Percentiles rank a stretch among this genome's conserved stretches.
These are phyloP conservation scores for Micractinium conductrix DNA, from an alignment of 139 green algal genomes.

Conservation along the genomic window DNA sequence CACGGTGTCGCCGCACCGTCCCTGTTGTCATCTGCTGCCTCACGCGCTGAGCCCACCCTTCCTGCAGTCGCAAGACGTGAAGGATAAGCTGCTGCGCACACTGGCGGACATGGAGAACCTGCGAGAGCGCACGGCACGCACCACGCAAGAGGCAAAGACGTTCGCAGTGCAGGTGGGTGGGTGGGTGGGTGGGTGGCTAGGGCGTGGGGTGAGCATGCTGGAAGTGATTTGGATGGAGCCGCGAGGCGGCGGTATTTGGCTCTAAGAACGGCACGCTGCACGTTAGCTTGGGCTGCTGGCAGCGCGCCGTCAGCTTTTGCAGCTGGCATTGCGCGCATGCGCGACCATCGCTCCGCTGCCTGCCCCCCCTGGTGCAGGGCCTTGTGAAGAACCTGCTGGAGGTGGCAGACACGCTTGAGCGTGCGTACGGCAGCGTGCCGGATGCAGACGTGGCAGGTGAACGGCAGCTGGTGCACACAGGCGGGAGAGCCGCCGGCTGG, in stretches of 20 bases:
- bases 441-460: constrained; percentile 50
- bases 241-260: too few species aligned
- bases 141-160: constrained; percentile 76
- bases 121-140: constrained; percentile 71
- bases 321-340: too few species aligned
- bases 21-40: not conserved
- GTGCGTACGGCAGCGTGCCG: constrained; percentile 75
- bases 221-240: not conserved
- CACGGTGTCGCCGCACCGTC: too few species aligned
- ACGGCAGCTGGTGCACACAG: too few species aligned
- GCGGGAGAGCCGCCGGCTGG: too few species aligned
- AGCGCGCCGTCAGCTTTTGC: too few species aligned
- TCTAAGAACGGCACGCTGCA: too few species aligned
- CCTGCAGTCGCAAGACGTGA: constrained; percentile 64
- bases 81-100: constrained; percentile 78
- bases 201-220: not conserved
- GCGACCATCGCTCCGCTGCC: not conserved
- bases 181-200: constrained; percentile 26
- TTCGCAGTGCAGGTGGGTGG: constrained; percentile 89
- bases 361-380: constrained; percentile 52
- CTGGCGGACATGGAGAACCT: constrained; percentile 97
- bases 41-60: too few species aligned
- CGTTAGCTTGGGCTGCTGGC: too few species aligned
- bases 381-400: constrained; percentile 92
- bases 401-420: constrained; percentile 95